Conservation (phyloP, 306 rosid genomes). For the Vigna angularis region DNA sequence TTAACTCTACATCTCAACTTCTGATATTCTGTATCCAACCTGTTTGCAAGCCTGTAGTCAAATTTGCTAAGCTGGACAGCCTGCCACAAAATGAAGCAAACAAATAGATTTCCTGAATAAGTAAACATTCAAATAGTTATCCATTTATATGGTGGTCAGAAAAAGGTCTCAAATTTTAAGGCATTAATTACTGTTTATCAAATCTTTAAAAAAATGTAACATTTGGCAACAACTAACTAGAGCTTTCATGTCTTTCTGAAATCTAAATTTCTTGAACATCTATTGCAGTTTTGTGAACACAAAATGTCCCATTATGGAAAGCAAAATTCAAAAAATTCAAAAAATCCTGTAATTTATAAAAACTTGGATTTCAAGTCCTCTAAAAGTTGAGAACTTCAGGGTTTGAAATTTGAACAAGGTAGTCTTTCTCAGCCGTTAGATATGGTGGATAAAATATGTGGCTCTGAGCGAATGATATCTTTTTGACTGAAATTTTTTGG, state of each 20-base stretch:
- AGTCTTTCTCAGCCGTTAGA: slow-evolving; percentile 18
- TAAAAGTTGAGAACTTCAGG: slow-evolving; percentile 18
- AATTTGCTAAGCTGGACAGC: slow-evolving; percentile 94
- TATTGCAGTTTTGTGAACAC: slow-evolving; percentile 18
- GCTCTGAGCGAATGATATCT: background rate
- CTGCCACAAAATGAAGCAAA: slow-evolving; percentile 62
- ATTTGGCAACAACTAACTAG: background rate
- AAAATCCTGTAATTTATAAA: slow-evolving; percentile 4
- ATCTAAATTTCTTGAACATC: slow-evolving; percentile 19
- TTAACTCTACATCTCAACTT: slow-evolving; percentile 96
- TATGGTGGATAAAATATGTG: slow-evolving; percentile 12
- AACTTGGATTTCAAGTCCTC: background rate
- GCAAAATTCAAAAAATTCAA: background rate
- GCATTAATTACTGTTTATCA: slow-evolving; percentile 25
- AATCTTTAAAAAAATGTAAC: slow-evolving; percentile 8
- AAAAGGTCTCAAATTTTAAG: slow-evolving; percentile 12
- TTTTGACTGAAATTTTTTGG: background rate
- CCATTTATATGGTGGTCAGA: slow-evolving; percentile 28
- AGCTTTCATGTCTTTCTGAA: slow-evolving; percentile 21
- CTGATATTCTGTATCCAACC: slow-evolving; percentile 83
- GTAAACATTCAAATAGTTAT: slow-evolving; percentile 31
- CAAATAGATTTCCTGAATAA: slow-evolving; percentile 46
- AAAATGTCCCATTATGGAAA: slow-evolving; percentile 5
- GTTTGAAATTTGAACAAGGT: slow-evolving; percentile 32
- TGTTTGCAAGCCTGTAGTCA: slow-evolving; percentile 98